Evolutionary conservation across 2,329 filamentous ascomycete genomes (phyloP).

Genomic region (Emydomyces testavorans): DNA sequence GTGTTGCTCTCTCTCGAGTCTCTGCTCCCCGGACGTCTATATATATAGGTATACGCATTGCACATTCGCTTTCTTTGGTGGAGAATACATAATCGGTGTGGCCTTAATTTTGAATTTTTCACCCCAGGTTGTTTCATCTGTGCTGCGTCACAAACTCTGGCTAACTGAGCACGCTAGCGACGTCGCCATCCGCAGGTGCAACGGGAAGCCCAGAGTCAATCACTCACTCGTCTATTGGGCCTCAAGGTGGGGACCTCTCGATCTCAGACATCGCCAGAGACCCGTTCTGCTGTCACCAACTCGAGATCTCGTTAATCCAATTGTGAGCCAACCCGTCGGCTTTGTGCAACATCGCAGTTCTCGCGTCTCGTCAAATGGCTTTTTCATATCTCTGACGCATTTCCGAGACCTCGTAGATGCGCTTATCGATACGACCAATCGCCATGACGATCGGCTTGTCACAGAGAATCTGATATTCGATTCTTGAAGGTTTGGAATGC

Average conservation of each 20-base stretch:
- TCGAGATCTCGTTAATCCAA: background rate
- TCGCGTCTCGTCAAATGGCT: background rate
- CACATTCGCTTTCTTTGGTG: too few relatives aligned
- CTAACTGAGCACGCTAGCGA: background rate
- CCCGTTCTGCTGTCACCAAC: background rate
- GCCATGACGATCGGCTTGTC: conserved; percentile 2
- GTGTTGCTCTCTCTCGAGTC: too few relatives aligned
- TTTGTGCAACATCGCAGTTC: background rate
- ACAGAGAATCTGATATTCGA: background rate
- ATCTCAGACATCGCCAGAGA: conserved; percentile 4
- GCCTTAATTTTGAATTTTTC: background rate
- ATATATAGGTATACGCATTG: too few relatives aligned
- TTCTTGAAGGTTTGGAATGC: conserved; percentile 11
- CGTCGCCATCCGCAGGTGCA: conserved; percentile 10
- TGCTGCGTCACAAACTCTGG: conserved; percentile 11
- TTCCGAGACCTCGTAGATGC: background rate
- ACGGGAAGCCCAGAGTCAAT: conserved; percentile 9
- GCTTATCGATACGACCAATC: background rate
- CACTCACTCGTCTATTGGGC: conserved; percentile 3
- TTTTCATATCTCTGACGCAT: background rate
- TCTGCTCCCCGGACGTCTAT: too few relatives aligned
- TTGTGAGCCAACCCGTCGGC: background rate
- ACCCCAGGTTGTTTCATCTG: conserved; percentile 8
- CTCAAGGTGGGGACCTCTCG: conserved; percentile 5
- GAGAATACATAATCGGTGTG: too few relatives aligned